These are phyloP conservation scores for Chiua virens DNA, from an alignment of 768 basidiomycete genomes.

Conservation along the genomic window DNA sequence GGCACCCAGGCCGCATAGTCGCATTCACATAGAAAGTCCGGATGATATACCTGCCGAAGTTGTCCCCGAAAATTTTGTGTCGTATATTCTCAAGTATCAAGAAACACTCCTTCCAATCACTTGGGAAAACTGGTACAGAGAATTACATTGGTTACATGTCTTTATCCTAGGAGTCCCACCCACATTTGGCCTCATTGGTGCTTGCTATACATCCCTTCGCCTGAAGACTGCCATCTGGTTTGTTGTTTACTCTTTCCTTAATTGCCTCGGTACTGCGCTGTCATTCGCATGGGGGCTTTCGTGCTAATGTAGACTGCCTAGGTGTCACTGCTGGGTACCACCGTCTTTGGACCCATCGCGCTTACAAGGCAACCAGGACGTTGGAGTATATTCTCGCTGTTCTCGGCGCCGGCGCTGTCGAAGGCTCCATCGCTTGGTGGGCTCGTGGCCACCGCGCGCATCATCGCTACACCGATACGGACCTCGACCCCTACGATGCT, in stretches of 20 bases:
- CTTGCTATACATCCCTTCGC: slow-evolving; percentile 59
- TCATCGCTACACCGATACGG: slow-evolving; percentile 96
- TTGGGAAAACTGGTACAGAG: slow-evolving; percentile 54
- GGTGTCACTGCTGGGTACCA: slow-evolving; percentile 95
- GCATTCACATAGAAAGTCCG: slow-evolving; percentile 22
- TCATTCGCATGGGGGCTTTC: slow-evolving; percentile 15
- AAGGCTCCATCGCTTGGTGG: slow-evolving; percentile 99
- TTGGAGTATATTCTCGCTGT: slow-evolving; percentile 84
- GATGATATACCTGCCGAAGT: slow-evolving; percentile 45
- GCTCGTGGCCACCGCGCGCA: slow-evolving; percentile 96
- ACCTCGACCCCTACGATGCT: slow-evolving; percentile 94
- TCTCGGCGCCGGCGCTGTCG: slow-evolving; percentile 87
- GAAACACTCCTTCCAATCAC: slow-evolving; percentile 69
- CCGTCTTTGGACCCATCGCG: slow-evolving; percentile 94
- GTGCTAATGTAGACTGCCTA: slow-evolving; percentile 32
- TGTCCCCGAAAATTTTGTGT: slow-evolving; percentile 83
- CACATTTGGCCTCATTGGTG: slow-evolving; percentile 69
- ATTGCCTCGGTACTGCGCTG: slow-evolving; percentile 68
- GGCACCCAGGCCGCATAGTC: no score
- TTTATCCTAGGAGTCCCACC: slow-evolving; percentile 74
- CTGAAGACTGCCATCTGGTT: slow-evolving; percentile 72
- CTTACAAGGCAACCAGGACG: slow-evolving; percentile 87
- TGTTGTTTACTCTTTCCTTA: slow-evolving; percentile 70
- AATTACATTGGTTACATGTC: slow-evolving; percentile 79
- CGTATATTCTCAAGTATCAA: slow-evolving; percentile 66